Base-by-base conservation (phyloP, 805 yeast species). In the Nakazawaea peltata region DNA sequence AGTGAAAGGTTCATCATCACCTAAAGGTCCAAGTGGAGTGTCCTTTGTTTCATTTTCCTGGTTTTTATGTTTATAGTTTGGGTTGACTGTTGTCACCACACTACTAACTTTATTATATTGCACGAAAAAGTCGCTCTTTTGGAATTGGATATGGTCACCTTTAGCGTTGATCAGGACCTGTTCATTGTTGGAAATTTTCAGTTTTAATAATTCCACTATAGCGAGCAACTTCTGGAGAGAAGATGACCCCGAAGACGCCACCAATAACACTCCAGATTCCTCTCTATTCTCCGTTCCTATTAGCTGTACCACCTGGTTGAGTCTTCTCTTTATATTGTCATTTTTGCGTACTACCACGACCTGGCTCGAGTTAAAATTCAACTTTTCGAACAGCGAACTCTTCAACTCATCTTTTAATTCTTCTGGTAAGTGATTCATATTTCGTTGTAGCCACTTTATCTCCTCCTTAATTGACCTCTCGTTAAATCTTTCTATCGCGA, bases 201-300 rank as follows among this genome's bases (percentile, higher is more conserved):
- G 31, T 13, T 37, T 37, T 5, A 37, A 24, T 6, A 37, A 33
- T 23, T 33, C 36, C 21, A 37, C 26, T 1, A 37, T 26, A 3
- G 41, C 26, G 14, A 37, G 26, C 31, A 37, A n/a, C 19, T 37
- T 37, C 25, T 37, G 41, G n/a, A 33, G 29, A n/a, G n/a, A n/a
- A n/a, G n/a, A n/a, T n/a, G n/a, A n/a, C 13, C 33, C 33, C 19
- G 32, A 25, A 4, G 37, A 29, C 11, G 33, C 34, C 6, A 34
- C 33, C 4, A 29, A 26, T 13, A 37, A 8, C 26, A 37, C 8
- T n/a, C n/a, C n/a, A 15, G 30, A 12, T n/a, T 37, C 33, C 9
- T 25, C 36, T 13, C 13, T 7, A 14, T 23, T 19, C 5, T 27
- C 14, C n/a, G n/a, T n/a, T n/a, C n/a, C n/a, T 14, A 32, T 18